Conservation (phyloP, 1,284 basidiomycete species). For the Cutaneotrichosporon sp. region DNA sequence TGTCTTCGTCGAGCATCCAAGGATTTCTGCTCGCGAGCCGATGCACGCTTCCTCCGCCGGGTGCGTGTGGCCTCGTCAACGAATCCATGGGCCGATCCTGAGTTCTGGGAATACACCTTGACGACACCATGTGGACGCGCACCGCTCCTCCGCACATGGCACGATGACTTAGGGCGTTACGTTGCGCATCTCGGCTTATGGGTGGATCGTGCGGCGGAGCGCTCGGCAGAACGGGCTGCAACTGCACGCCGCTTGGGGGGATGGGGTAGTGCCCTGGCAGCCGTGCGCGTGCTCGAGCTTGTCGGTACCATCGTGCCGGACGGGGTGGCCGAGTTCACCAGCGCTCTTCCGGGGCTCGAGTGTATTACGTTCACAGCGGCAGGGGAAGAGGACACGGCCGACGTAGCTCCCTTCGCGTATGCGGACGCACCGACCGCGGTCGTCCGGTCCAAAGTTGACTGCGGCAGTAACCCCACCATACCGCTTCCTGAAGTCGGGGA, state of each 20-base stretch:
- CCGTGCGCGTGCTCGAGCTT: background rate
- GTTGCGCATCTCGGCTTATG: background rate
- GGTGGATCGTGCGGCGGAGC: background rate
- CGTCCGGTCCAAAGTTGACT: background rate
- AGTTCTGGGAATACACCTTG: background rate
- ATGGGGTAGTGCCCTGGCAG: background rate
- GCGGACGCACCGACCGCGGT: background rate
- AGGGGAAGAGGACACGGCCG: background rate
- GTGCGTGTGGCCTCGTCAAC: background rate
- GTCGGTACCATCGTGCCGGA: background rate
- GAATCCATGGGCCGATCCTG: background rate
- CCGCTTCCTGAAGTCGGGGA: background rate
- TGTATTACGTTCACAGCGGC: background rate
- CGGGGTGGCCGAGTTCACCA: background rate
- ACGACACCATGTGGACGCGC: background rate
- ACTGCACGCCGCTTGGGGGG: background rate
- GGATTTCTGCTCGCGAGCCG: background rate
- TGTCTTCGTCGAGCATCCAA: background rate
- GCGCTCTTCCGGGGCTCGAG: background rate
- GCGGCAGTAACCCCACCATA: background rate
- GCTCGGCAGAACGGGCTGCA: background rate
- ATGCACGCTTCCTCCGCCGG: background rate
- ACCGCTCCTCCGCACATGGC: background rate
- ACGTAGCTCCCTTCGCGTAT: background rate
- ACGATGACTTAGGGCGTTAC: background rate